Conservation (phyloP, 129 eudicot species). For the Artemisia argyi region DNA sequence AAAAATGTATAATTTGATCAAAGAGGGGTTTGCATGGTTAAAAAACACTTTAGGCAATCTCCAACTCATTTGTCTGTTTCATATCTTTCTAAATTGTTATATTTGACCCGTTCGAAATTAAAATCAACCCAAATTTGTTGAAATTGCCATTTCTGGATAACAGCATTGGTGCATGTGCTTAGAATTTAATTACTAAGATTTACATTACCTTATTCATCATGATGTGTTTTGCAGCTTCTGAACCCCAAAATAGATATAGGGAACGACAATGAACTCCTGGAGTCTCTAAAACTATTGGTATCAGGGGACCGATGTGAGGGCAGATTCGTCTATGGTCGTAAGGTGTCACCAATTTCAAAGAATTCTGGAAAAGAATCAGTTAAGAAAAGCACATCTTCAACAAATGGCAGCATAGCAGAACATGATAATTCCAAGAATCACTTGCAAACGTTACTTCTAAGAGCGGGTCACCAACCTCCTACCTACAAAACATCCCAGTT, state of each 20-base stretch:
- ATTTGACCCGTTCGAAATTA: too few relatives aligned
- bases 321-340: conserved; percentile 77
- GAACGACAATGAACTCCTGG: conserved; percentile 50
- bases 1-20: too few relatives aligned
- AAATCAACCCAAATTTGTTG: too few relatives aligned
- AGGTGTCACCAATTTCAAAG: conserved; percentile 44
- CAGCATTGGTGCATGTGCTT: neutral
- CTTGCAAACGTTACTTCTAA: conserved; percentile 72
- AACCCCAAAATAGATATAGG: conserved; percentile 61
- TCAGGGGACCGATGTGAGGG: conserved; percentile 88
- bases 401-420: conserved; percentile 32
- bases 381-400: neutral
- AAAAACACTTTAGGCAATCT: too few relatives aligned
- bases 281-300: conserved; percentile 68
- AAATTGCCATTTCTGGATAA: neutral
- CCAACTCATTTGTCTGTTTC: too few relatives aligned
- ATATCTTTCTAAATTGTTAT: too few relatives aligned
- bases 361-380: conserved; percentile 34
- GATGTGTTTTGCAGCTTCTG: conserved; percentile 52
- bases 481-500: conserved; percentile 70
- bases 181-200: neutral
- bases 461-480: conserved; percentile 85
- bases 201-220: neutral
- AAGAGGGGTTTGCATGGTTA: too few relatives aligned
- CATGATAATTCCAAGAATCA: conserved; percentile 67